Base-by-base conservation (phyloP, 1,139 yeast genomes). In the Scheffersomyces segobiensis region DNA sequence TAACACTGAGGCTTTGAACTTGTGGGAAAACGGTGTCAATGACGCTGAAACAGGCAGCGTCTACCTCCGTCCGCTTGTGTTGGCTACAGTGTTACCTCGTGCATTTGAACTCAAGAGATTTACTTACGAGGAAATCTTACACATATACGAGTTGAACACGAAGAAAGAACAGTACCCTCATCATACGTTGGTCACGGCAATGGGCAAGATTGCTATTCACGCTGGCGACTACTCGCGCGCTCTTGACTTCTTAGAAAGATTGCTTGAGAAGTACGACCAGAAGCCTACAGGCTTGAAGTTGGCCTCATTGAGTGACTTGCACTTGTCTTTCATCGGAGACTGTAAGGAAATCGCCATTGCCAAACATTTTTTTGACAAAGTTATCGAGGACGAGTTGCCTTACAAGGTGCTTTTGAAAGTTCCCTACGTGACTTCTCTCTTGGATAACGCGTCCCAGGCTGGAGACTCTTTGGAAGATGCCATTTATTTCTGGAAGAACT, bases 321-420 rank as follows among this genome's bases (percentile, higher is more conserved):
- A 90, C 73, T 81, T 89, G 62, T 83, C 90, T 2, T 92, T 93
- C 67, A 88, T 93, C 67, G 97, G 97, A 54, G 87, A 86, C 63
- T 89, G 93, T 71, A 86, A 87, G 65, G 96, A 92, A 66, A 79
- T 88, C 55, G 80, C 80, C 46, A 86, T 91, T 54, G 91, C 97
- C 5, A 85, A 84, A 67, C 84, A 86, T 55, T 90, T 90, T 67
- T 92, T 89, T 69, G 86, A 86, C 62, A 88, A 88, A 68, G 93
- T 93, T 0, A 78, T 89, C 55, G 79, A 82, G 59, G 77, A 77
- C 57, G 87, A 86, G 60, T 87, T 89, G 79, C 96, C 97, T 20
- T 91, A 91, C 71, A 75, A 78, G 60, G 86, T 90, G 49, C 84
- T 83, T 49, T 80, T 91, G 64, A 96, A 91, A 72, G 93, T 90